phyloP scores from a whole-genome alignment of 73 alveolate genomes.

The Symbiodinium pilosum region DNA sequence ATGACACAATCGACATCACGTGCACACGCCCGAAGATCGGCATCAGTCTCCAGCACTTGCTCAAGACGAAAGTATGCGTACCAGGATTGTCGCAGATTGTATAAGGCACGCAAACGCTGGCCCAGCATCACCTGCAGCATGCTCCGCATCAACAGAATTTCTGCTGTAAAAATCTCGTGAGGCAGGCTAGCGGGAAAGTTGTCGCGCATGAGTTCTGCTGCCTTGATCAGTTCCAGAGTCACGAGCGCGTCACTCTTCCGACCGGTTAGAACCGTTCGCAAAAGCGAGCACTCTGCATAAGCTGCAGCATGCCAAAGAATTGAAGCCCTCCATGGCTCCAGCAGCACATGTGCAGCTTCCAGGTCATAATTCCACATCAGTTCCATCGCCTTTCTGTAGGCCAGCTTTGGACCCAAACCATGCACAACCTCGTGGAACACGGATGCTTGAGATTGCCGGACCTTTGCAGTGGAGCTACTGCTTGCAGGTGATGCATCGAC shows the following conservation, averaged over 20 bases:
- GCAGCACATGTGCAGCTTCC: conserved; percentile 41
- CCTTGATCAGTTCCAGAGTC: conserved; percentile 42
- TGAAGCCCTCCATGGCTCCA: conserved; percentile 51
- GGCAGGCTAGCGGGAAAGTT: not conserved
- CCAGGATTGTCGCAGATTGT: conserved; percentile 92
- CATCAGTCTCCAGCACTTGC: conserved; percentile 10
- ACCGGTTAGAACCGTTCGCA: conserved; percentile 79
- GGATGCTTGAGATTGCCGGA: conserved; percentile 56
- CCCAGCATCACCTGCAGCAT: conserved; percentile 93
- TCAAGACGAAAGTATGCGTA: conserved; percentile 82
- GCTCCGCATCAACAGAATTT: conserved; percentile 70
- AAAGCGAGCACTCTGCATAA: conserved; percentile 34
- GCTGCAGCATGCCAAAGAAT: conserved; percentile 73
- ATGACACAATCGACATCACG: conserved; percentile 34
- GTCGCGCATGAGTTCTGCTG: conserved; percentile 26
- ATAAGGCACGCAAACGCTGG: conserved; percentile 56
- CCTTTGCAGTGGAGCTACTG: conserved; percentile 1
- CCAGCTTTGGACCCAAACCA: conserved; percentile 67
- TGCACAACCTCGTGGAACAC: conserved; percentile 29
- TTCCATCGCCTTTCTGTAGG: conserved; percentile 70
- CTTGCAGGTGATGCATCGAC: not conserved
- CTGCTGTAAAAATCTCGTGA: conserved; percentile 47
- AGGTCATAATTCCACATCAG: conserved; percentile 86
- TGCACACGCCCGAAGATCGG: not conserved
- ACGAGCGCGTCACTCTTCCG: conserved; percentile 54